Conservation (phyloP, 75 land plant species). For the Chamaecyparis obtusa region DNA sequence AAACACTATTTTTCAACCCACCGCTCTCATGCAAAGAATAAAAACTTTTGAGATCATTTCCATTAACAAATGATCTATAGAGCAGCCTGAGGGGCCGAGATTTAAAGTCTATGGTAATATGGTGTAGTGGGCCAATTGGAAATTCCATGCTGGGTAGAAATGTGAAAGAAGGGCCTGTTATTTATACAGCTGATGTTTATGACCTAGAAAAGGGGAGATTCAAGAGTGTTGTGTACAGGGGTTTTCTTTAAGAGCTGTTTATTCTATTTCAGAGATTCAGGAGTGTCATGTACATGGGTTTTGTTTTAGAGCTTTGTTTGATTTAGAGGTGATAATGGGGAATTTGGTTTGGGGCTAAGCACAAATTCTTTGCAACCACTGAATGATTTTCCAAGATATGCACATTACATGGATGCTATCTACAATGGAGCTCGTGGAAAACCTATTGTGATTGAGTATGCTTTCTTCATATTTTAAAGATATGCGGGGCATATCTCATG, state of each 20-base stretch:
- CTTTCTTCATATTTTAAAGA: constrained; percentile 54
- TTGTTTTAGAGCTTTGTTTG: constrained; percentile 51
- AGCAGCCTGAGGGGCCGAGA: constrained; percentile 25
- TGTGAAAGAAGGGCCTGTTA: constrained; percentile 36
- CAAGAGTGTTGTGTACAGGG: constrained; percentile 47
- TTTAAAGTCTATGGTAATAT: constrained; percentile 29
- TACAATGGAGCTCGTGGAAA: constrained; percentile 36
- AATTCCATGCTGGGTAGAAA: constrained; percentile 55
- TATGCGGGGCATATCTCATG: neutral
- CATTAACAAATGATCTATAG: too few species aligned
- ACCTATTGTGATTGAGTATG: constrained; percentile 29
- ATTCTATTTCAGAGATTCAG: constrained; percentile 65
- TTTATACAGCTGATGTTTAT: constrained; percentile 39
- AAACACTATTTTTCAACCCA: too few species aligned
- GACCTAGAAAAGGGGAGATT: constrained; percentile 25
- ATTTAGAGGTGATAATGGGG: constrained; percentile 60
- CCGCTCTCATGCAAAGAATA: too few species aligned
- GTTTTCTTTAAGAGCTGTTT: constrained; percentile 20
- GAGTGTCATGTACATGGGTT: too few species aligned
- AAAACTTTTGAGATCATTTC: too few species aligned
- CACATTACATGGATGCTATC: constrained; percentile 43
- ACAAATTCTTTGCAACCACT: constrained; percentile 42
- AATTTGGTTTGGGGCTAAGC: constrained; percentile 43
- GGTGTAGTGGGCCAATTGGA: constrained; percentile 6
- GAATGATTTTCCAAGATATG: constrained; percentile 53